Base-by-base conservation (phyloP, 805 yeast species). In the Kockiozyma suomiensis region DNA sequence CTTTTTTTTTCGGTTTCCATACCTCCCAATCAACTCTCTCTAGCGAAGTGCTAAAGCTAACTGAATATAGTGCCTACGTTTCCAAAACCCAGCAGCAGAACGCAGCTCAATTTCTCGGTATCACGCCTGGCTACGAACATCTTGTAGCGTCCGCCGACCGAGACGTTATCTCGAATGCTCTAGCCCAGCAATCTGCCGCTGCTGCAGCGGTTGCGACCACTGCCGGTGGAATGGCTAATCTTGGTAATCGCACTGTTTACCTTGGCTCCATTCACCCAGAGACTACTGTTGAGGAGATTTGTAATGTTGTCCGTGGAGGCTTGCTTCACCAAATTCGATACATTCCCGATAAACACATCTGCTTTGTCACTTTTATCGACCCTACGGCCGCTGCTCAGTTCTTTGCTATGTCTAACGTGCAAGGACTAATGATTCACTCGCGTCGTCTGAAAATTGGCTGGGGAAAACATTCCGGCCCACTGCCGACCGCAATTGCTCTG, bases 311-410 rank as follows among this genome's bases (percentile, higher is more conserved):
- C 23, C 83, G 98, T 65, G 98, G 98, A 54, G 99, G 99, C 1
- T 81, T 92, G 48, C 79, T 93, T 66, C 97, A 93, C 71, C 85
- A 85, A 66, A 85, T 93, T 57, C 82, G 96, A 67, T 83, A 88
- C 59, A 79, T 93, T 55, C 81, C 85, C 54, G 97, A 90, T 70
- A 83, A 93, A 65, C 96, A 89, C 70, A 93, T 91, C 59, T 91
- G 97, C 71, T 94, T 94, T 72, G 88, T 94, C 54, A 93, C 98
- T 13, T 93, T 94, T 72, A 86, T 93, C 66, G 98, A 94, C 72
- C 97, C 98, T 28, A 88, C 93, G 54, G 96, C 97, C 1, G 98
- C 98, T 0, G 97, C 97, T 1, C 98, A 93, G 75, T 93, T 93
- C 73, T 93, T 87, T 74, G 97, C 97, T 7, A 86, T 90, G 88